Conservation (phyloP, 1,284 basidiomycete genomes). For the Apiotrichum gamsii region DNA sequence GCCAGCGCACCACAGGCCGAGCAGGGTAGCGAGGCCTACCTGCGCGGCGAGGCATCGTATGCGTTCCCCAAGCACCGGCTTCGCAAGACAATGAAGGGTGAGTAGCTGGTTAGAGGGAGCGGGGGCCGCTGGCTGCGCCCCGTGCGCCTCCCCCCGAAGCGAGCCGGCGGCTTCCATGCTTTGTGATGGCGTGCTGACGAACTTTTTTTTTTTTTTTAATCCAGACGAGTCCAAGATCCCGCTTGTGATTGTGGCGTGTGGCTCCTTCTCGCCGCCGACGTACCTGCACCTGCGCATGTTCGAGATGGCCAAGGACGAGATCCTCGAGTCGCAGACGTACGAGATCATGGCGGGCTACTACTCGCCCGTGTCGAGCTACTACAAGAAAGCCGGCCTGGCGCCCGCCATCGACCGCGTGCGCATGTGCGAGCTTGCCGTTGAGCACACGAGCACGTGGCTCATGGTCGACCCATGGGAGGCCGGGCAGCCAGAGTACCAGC, state of each 20-base stretch:
- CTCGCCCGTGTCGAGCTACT: slow-evolving; percentile 83
- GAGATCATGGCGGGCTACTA: slow-evolving; percentile 92
- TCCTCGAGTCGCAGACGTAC: slow-evolving; percentile 84
- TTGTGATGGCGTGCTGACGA: too few species aligned
- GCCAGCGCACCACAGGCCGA: slow-evolving; percentile 35
- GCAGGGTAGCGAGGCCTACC: slow-evolving; percentile 37
- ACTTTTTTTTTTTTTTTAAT: too few species aligned
- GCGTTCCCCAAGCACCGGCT: slow-evolving; percentile 47
- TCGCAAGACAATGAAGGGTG: slow-evolving; percentile 47
- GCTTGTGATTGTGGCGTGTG: slow-evolving; percentile 53
- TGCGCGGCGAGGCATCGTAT: slow-evolving; percentile 33
- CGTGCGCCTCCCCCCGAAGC: too few species aligned
- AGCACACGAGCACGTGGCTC: slow-evolving; percentile 54
- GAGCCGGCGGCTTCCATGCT: too few species aligned
- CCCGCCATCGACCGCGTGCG: slow-evolving; percentile 72
- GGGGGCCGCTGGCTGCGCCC: too few species aligned
- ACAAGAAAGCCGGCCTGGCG: slow-evolving; percentile 82
- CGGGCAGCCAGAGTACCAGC: slow-evolving; percentile 80
- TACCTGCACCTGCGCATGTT: slow-evolving; percentile 75
- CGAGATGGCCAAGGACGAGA: slow-evolving; percentile 95
- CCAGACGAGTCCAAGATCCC: slow-evolving; percentile 49
- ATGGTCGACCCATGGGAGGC: slow-evolving; percentile 99
- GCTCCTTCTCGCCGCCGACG: slow-evolving; percentile 54
- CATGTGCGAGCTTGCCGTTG: slow-evolving; percentile 81
- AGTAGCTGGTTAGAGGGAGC: too few species aligned